Conservation (phyloP, 108 stramenopile species). For the Bacterosira constricta region DNA sequence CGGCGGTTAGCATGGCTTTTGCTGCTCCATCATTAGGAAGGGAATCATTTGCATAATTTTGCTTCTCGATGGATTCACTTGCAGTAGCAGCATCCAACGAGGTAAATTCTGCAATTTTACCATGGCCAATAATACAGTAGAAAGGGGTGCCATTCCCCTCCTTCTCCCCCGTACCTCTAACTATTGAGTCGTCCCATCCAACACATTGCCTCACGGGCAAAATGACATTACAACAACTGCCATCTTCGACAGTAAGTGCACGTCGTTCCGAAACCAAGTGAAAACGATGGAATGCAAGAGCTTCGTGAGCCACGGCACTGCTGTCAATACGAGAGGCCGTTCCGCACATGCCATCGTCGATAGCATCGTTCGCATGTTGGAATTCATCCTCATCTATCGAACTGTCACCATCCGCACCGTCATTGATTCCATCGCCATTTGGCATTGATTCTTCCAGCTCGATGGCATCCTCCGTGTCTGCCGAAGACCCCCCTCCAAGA, state of each 20-base stretch:
- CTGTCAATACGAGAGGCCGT: not conserved
- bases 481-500: not conserved
- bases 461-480: not conserved
- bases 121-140: constrained; percentile 35
- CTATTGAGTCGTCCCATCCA: constrained; percentile 12
- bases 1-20: constrained; percentile 29
- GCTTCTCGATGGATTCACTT: too few species aligned
- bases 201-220: constrained; percentile 22
- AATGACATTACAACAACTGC: constrained; percentile 16
- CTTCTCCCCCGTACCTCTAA: not conserved
- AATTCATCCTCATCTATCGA: not conserved
- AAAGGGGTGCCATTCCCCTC: not conserved
- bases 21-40: not conserved
- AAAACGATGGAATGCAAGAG: constrained; percentile 41
- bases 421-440: not conserved
- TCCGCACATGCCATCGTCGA: constrained; percentile 7
- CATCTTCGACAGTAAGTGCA: not conserved
- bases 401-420: not conserved
- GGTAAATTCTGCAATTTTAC: constrained; percentile 31
- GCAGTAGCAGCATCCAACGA: too few species aligned
- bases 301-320: constrained; percentile 21
- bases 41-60: too few species aligned
- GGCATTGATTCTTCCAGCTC: too few species aligned
- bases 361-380: not conserved
- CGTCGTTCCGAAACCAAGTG: constrained; percentile 41